phyloP scores from a whole-genome alignment of 2,329 filamentous ascomycete species.

The Alternaria sp. region DNA sequence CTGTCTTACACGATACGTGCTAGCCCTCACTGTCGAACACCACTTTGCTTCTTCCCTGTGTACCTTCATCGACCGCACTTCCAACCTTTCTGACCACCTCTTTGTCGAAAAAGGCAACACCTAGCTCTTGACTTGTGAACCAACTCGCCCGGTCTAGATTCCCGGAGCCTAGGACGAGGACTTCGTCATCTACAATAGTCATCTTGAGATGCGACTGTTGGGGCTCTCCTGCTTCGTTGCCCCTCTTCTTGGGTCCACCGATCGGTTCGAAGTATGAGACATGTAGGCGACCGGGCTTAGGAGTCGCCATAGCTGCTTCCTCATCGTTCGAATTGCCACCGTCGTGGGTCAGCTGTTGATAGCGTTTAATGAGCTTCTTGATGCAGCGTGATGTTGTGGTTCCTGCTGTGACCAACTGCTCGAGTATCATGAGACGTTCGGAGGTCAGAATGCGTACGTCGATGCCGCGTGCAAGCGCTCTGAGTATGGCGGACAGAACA shows the following conservation, averaged over 20 bases:
- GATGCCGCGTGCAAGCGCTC: slow-evolving; percentile 69
- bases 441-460: slow-evolving; percentile 72
- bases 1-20: not conserved
- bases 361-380: slow-evolving; percentile 62
- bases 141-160: slow-evolving; percentile 87
- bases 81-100: slow-evolving; percentile 47
- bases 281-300: slow-evolving; percentile 56
- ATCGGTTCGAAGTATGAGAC: slow-evolving; percentile 64
- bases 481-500: slow-evolving; percentile 66
- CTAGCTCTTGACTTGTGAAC: slow-evolving; percentile 86
- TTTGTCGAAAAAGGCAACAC: slow-evolving; percentile 62
- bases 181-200: slow-evolving; percentile 72
- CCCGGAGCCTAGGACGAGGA: slow-evolving; percentile 75
- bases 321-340: slow-evolving; percentile 25
- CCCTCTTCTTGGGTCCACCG: slow-evolving; percentile 28
- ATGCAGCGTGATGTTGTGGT: slow-evolving; percentile 74
- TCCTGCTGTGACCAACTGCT: slow-evolving; percentile 80
- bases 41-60: slow-evolving; percentile 30
- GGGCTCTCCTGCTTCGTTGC: slow-evolving; percentile 59
- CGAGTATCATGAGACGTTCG: slow-evolving; percentile 73
- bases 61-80: slow-evolving; percentile 27
- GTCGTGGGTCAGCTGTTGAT: slow-evolving; percentile 48
- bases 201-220: slow-evolving; percentile 80
- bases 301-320: slow-evolving; percentile 34
- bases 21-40: slow-evolving; percentile 27